phyloP scores from a whole-genome alignment of 2,329 filamentous ascomycete species.

The Sporothrix brunneoviolacea region DNA sequence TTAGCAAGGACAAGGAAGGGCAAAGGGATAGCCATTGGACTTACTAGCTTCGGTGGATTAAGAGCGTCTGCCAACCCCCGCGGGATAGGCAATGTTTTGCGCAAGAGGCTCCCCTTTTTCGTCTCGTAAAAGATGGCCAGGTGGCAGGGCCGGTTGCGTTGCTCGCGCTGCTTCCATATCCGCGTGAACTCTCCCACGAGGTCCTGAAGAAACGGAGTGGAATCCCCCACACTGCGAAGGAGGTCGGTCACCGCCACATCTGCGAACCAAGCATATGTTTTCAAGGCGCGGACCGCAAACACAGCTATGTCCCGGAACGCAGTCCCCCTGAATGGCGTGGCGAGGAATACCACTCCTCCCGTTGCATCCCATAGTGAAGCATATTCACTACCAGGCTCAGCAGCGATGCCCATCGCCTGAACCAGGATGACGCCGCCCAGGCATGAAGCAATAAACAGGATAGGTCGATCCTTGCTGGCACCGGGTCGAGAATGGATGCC shows the following conservation, averaged over 20 bases:
- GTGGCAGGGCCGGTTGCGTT: constrained; percentile 5
- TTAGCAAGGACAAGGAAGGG: constrained; percentile 9
- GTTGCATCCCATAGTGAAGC: constrained; percentile 18
- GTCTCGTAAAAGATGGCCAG: constrained; percentile 23
- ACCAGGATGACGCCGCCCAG: constrained; percentile 27
- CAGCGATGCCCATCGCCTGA: constrained; percentile 22
- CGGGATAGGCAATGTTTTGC: constrained; percentile 16
- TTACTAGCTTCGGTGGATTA: no score
- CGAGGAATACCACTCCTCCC: constrained; percentile 23
- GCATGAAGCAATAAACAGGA: constrained; percentile 30
- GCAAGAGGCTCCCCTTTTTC: constrained; percentile 17
- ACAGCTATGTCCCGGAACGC: constrained; percentile 22
- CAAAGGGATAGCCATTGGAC: no score
- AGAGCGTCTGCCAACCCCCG: no score
- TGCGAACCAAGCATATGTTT: constrained; percentile 9
- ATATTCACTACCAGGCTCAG: constrained; percentile 13
- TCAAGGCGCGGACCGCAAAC: constrained; percentile 15
- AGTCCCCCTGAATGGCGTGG: constrained; percentile 26
- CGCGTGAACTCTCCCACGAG: constrained; percentile 21
- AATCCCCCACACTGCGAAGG: constrained; percentile 16
- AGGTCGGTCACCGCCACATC: constrained; percentile 8
- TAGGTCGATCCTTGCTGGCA: constrained; percentile 16
- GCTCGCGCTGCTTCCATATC: constrained; percentile 10
- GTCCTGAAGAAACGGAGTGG: constrained; percentile 17
- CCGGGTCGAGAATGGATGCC: constrained; percentile 19